phyloP scores from a whole-genome alignment of 371 early-diverging fungal species.

The Mucor ambiguus region DNA sequence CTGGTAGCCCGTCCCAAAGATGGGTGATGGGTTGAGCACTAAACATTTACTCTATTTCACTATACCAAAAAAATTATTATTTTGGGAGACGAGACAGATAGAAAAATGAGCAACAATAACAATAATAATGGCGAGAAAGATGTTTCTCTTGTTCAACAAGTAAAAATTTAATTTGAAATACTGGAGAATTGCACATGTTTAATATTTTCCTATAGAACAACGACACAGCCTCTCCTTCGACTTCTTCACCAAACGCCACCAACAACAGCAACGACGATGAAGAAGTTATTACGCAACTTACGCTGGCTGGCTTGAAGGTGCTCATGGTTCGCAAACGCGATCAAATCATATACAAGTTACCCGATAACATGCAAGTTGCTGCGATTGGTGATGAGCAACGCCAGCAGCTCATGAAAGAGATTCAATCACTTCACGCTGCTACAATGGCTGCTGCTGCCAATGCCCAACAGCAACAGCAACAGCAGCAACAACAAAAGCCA shows the following conservation, averaged over 20 bases:
- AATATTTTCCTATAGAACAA: slow-evolving; percentile 6
- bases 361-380: slow-evolving; percentile 60
- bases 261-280: slow-evolving; percentile 26
- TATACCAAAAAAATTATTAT: neutral
- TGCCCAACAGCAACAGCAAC: slow-evolving; percentile 23
- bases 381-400: slow-evolving; percentile 56
- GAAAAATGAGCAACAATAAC: slow-evolving; percentile 10
- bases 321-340: slow-evolving; percentile 61
- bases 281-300: slow-evolving; percentile 57
- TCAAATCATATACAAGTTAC: slow-evolving; percentile 65
- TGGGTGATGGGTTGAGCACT: slow-evolving; percentile 2
- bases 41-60: slow-evolving; percentile 3
- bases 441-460: slow-evolving; percentile 51
- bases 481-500: slow-evolving; percentile 7
- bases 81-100: slow-evolving; percentile 1
- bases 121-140: slow-evolving; percentile 8
- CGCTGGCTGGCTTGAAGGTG: slow-evolving; percentile 62
- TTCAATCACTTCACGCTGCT: slow-evolving; percentile 57
- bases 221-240: neutral
- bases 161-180: neutral
- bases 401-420: slow-evolving; percentile 51
- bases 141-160: slow-evolving; percentile 16
- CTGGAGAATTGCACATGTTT: neutral
- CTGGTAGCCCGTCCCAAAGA: slow-evolving; percentile 1
- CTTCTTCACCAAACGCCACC: neutral